Evolutionary conservation across 257 asterid species (phyloP), one percentile per base, ranked within the genome.

Genomic region (Leptodermis oblonga): DNA sequence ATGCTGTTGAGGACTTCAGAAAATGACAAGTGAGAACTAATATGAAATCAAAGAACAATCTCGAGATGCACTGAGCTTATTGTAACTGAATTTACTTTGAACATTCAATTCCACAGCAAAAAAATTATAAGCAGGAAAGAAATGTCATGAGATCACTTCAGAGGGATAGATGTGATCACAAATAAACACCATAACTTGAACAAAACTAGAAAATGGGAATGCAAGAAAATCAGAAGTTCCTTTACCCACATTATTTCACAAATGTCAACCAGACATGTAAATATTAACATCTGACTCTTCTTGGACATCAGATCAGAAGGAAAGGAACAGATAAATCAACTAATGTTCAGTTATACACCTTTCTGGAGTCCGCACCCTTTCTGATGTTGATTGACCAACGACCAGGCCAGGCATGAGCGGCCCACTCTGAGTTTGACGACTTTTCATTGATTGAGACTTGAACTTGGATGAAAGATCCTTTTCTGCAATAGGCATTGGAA

Each of bases 391-490:
- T 74, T 87, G 84, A 82, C 86, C 75, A 75, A 82, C 81, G 75
- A 86, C 88, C 49, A 53, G 20, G 45, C 89, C 96, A 42, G 95
- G 90, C 86, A 76, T 81, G 79, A 94, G 95, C 12, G 97, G 97
- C 74, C 99, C 99, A 75, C 97, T 89, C 77, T 84, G 97, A 74
- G 87, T 85, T 88, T 86, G 91, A 69, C 95, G 94, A 78, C 84
- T 70, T 79, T 81, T 86, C 60, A 73, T 77, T 31, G 81, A 68
- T 83, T 86, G 95, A 78, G 58, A 80, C 77, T 76, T 82, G 70
- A 77, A 69, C 80, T 83, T 92, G 75, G 82, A 72, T 28, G 42
- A 82, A 61, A 74, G 74, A 78, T 88, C 96, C 80, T 83, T 87
- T 70, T 90, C 96, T 23, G 81, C 80, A 71, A 80, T 11, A 39